Evolutionary conservation across 345 rosid species (phyloP), one percentile per base, ranked within the genome.

Genomic region (Jatropha curcas): DNA sequence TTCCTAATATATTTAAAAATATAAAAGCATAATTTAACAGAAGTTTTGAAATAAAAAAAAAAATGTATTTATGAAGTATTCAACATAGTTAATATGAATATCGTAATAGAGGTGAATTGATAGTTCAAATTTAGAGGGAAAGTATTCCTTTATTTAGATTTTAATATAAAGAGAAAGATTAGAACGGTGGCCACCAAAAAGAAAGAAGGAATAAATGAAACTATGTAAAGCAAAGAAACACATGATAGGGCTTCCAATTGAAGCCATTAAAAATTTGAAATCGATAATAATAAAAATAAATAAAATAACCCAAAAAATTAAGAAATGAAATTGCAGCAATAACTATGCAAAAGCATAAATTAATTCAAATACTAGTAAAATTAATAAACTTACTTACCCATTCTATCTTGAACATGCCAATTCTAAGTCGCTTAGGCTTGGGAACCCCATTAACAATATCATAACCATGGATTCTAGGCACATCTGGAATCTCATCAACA

Each of bases 331-430:
- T 13, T 46, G 12, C 20, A 46, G 4, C 20, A 46, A 0, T 46
- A 16, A 12, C 12, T 46, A 14, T 46, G 0, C 3, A 17, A 48
- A 48, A 17, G 20, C 53, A 3, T 19, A 20, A 19, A 62, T 28
- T 33, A 12, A 39, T n/a, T n/a, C n/a, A 60, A 14, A 31, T 46
- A n/a, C n/a, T n/a, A n/a, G n/a, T 48, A 60, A 67, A 43, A 11
- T 16, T 56, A 31, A 67, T 30, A 17, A 48, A 56, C 57, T 63
- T 83, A 56, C 57, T 63, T 83, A 95, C 99, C 99, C 97, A 92
- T 76, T 71, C 71, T 56, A 76, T 91, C 77, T 28, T 34, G 82
- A 74, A 95, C 98, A 95, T 95, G 84, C 94, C 97, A 77, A 95
- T 92, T 22, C 76, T 43, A 39, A 95, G 82, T 16, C 77, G 76